A percentile compares a stretch with the other conserved stretches of the same genome.
phyloP scores from a whole-genome alignment of 2,329 filamentous ascomycete genomes.

The Sporothrix mexicana region DNA sequence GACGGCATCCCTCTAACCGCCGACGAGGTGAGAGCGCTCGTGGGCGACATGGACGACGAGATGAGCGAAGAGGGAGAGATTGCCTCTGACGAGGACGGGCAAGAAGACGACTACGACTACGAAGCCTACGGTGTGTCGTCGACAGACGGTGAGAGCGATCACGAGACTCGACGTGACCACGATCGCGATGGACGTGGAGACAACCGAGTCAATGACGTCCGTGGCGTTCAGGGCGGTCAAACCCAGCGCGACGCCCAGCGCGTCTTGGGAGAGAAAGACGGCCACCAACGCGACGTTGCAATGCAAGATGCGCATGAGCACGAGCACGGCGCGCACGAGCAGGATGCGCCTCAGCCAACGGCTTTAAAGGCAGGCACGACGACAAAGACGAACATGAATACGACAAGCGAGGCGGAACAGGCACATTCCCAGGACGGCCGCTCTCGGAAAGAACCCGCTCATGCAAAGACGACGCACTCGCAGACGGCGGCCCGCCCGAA shows the following conservation, averaged over 20 bases:
- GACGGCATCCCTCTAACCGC: slow-evolving; percentile 47
- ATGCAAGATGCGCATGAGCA: slow-evolving; percentile 13
- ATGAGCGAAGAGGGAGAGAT: slow-evolving; percentile 39
- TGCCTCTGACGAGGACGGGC: slow-evolving; percentile 32
- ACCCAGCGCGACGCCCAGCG: no score
- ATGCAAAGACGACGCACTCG: neutral
- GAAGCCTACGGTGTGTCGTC: slow-evolving; percentile 6
- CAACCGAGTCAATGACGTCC: neutral
- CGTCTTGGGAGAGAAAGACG: no score
- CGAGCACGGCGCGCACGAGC: no score
- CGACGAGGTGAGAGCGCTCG: slow-evolving; percentile 41
- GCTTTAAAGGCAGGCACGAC: neutral
- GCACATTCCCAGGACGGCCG: neutral
- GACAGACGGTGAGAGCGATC: slow-evolving; percentile 20
- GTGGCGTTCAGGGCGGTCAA: neutral
- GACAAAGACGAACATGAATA: neutral
- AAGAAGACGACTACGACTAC: slow-evolving; percentile 1
- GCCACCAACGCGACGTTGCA: slow-evolving; percentile 19
- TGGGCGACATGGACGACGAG: slow-evolving; percentile 30
- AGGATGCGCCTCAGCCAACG: neutral
- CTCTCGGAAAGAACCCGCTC: neutral
- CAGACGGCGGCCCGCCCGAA: neutral
- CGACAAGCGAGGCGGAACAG: slow-evolving; percentile 4
- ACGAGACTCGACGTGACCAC: neutral
- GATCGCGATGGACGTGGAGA: neutral